Base-by-base conservation (phyloP, 148 eudicot species). In the Cornus suecica region DNA sequence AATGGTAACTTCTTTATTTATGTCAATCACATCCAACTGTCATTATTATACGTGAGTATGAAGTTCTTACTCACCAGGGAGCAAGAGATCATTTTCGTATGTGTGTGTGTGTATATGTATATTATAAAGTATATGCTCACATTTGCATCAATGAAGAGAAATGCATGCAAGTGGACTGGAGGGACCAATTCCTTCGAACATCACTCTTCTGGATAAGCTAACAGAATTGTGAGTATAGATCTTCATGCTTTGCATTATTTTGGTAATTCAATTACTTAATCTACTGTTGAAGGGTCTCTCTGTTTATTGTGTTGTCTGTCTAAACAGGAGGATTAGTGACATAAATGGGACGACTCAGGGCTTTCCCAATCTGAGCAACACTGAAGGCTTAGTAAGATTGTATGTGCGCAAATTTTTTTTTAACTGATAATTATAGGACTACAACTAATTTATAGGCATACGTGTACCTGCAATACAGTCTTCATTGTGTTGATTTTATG, bases 261-360 rank as follows among this genome's bases (percentile, higher is more conserved):
- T 65, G 16, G 18, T 61, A 4, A 22, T 54, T 27, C 15, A 24
- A 7, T 61, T 76, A 14, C 34, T 16, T 24, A 51, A 24, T 45
- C 23, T 25, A 64, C 25, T 42, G 16, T 62, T 74, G 61, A 75
- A 48, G 61, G 63, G 9, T 48, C 20, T 54, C 69, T 48, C 4
- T 54, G 52, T 10, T 77, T 18, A 26, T 77, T 70, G 52, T 58
- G 29, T 14, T 41, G 10, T 74, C 65, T 71, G 22, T 70, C 74
- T 80, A 16, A 69, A 70, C 89, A 92, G 97, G 90, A 92, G 94
- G 78, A 88, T 92, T 27, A 87, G 87, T 78, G 97, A 92, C 70
- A 82, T 90, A 31, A 75, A 72, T 31, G 90, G 92, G 75, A 79
- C 90, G 34, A 62, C 74, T 45, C 89, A 79, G 72, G 71, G 64